A percentile compares a stretch with the other conserved stretches of the same genome.
Evolutionary conservation across 148 eudicot genomes (phyloP).

Genomic region (Rhododendron henanense): DNA sequence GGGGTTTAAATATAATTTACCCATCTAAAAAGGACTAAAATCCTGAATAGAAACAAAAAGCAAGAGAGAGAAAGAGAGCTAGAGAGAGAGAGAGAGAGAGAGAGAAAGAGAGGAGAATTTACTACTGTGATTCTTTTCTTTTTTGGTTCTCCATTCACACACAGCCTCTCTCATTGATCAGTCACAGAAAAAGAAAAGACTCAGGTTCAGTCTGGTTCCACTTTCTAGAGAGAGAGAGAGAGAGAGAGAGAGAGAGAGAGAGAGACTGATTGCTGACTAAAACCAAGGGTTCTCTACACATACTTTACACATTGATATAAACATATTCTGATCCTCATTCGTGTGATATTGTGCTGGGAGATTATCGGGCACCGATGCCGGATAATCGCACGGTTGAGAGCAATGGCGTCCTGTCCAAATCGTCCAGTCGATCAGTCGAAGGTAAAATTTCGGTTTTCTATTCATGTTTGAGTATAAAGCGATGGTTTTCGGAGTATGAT

Average conservation of each 20-base stretch:
- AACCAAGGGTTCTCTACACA: neutral
- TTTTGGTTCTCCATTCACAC: neutral
- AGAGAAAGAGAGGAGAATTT: neutral
- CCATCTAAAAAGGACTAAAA: neutral
- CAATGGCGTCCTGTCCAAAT: slow-evolving; percentile 37
- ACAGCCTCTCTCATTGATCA: neutral
- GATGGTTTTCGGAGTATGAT: slow-evolving; percentile 9
- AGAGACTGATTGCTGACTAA: slow-evolving; percentile 11
- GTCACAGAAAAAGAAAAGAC: neutral
- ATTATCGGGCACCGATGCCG: slow-evolving; percentile 41
- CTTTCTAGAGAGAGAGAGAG: slow-evolving; percentile 8
- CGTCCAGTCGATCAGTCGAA: slow-evolving; percentile 27
- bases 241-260: neutral
- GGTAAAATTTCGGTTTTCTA: slow-evolving; percentile 29
- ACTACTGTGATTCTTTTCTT: neutral
- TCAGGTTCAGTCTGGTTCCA: neutral
- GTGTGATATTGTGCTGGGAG: neutral
- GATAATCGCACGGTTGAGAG: slow-evolving; percentile 41
- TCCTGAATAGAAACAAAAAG: neutral
- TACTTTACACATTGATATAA: neutral
- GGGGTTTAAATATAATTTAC: too few species aligned
- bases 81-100: slow-evolving; percentile 4
- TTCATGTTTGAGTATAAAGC: slow-evolving; percentile 10
- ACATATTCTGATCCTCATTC: neutral
- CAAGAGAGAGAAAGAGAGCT: neutral